Conservation (phyloP, 371 early-diverging fungal species). For the Batkoa obscura region DNA sequence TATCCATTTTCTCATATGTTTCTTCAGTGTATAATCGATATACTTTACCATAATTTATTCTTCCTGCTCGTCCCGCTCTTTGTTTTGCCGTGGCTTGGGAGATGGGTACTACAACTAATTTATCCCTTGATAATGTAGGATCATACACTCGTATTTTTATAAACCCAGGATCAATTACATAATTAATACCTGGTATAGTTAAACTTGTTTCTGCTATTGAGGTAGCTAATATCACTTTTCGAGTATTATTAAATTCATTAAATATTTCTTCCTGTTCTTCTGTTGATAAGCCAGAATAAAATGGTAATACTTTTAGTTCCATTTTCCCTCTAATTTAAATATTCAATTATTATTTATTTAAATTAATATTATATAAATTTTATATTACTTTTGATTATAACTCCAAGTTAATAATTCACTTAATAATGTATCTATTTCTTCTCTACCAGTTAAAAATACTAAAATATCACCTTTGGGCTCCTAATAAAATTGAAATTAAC, state of each 20-base stretch:
- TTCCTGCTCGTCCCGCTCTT: slow-evolving; percentile 63
- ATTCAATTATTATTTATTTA: not conserved
- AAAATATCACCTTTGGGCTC: slow-evolving; percentile 58
- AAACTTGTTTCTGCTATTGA: slow-evolving; percentile 71
- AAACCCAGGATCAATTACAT: slow-evolving; percentile 68
- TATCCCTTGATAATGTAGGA: slow-evolving; percentile 31
- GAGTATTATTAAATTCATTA: slow-evolving; percentile 32
- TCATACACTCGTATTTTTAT: slow-evolving; percentile 34
- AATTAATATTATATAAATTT: not conserved
- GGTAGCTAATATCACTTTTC: slow-evolving; percentile 70
- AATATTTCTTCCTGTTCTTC: slow-evolving; percentile 49
- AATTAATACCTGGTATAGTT: slow-evolving; percentile 65
- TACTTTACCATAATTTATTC: slow-evolving; percentile 44
- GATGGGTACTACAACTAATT: slow-evolving; percentile 32
- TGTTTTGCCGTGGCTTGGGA: slow-evolving; percentile 60
- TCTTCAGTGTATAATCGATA: slow-evolving; percentile 51
- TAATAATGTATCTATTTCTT: slow-evolving; percentile 57
- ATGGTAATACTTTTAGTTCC: slow-evolving; percentile 11
- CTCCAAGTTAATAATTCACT: not conserved
- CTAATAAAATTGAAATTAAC: slow-evolving; percentile 8
- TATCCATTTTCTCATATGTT: slow-evolving; percentile 26
- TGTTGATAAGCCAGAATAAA: slow-evolving; percentile 53
- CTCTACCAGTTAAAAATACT: slow-evolving; percentile 66
- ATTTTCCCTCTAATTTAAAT: no score
- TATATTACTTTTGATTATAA: not conserved